Conservation (phyloP, 164 flowering plant genomes). For the Warburgia ugandensis region DNA sequence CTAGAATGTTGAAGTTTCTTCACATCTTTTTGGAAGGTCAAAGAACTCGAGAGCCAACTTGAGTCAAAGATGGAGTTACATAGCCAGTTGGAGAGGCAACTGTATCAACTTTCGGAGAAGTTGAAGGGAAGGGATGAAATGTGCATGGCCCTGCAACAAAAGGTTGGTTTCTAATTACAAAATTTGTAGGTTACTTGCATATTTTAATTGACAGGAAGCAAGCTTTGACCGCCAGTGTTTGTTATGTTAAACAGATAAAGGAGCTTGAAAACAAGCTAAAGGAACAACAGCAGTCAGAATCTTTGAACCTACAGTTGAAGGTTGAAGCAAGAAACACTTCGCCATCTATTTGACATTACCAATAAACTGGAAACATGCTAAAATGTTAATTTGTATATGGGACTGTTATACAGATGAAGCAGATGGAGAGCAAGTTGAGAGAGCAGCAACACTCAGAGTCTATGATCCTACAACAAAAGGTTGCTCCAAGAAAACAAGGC, state of each 20-base stretch:
- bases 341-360: neutral
- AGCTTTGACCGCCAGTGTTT: no score
- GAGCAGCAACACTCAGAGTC: slow-evolving; percentile 16
- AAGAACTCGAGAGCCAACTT: slow-evolving; percentile 65
- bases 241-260: slow-evolving; percentile 16
- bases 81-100: slow-evolving; percentile 54
- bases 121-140: slow-evolving; percentile 60
- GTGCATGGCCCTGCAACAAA: slow-evolving; percentile 41
- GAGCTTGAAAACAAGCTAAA: slow-evolving; percentile 26
- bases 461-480: slow-evolving; percentile 54
- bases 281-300: slow-evolving; percentile 16
- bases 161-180: slow-evolving; percentile 30
- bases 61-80: slow-evolving; percentile 34
- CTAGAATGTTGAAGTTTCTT: neutral
- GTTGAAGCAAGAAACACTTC: slow-evolving; percentile 20
- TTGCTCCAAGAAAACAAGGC: slow-evolving; percentile 13
- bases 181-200: neutral
- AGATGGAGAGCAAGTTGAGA: slow-evolving; percentile 21
- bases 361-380: neutral
- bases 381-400: neutral
- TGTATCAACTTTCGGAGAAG: slow-evolving; percentile 45
- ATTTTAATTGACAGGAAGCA: neutral
- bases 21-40: slow-evolving; percentile 18
- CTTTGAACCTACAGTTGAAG: slow-evolving; percentile 45
- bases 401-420: slow-evolving; percentile 20